A percentile compares a stretch with the other conserved stretches of the same genome.
phyloP scores from a whole-genome alignment of 139 green algal genomes.

The Dunaliella primolecta region DNA sequence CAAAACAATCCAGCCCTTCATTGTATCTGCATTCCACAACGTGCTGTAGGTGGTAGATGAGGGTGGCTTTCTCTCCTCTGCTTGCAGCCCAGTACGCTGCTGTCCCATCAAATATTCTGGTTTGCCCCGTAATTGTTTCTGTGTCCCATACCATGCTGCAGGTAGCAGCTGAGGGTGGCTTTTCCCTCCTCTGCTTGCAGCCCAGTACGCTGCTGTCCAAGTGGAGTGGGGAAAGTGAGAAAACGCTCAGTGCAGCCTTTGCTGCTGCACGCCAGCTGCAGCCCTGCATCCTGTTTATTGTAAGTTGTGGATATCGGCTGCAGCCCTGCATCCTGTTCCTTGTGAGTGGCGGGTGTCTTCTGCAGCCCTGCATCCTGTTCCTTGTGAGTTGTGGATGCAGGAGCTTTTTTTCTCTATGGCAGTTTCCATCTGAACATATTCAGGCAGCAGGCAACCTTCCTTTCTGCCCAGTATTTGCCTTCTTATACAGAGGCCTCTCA shows the following conservation, averaged over 20 bases:
- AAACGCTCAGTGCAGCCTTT: constrained; percentile 49
- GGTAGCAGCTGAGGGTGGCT: constrained; percentile 48
- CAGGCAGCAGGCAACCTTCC: too few species aligned
- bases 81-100: too few species aligned
- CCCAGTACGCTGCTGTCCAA: constrained; percentile 58
- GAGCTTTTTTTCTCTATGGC: too few species aligned
- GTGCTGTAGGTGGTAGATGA: constrained; percentile 35
- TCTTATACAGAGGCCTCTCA: too few species aligned
- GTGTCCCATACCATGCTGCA: too few species aligned
- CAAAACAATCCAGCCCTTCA: too few species aligned
- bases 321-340: constrained; percentile 61
- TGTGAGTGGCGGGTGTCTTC: constrained; percentile 31
- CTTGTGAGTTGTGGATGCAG: constrained; percentile 51
- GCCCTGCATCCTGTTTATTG: constrained; percentile 62
- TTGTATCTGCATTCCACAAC: too few species aligned
- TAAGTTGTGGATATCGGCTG: constrained; percentile 36
- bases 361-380: constrained; percentile 59
- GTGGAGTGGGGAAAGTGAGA: constrained; percentile 63
- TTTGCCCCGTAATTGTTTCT: too few species aligned
- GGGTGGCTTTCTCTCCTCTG: too few species aligned
- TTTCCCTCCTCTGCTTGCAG: constrained; percentile 49
- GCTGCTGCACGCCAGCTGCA: constrained; percentile 36
- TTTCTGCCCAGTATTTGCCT: too few species aligned
- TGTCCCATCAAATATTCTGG: too few species aligned
- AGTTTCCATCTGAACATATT: too few species aligned